phyloP scores from a whole-genome alignment of 257 asterid species.

The Nicotiana undulata region DNA sequence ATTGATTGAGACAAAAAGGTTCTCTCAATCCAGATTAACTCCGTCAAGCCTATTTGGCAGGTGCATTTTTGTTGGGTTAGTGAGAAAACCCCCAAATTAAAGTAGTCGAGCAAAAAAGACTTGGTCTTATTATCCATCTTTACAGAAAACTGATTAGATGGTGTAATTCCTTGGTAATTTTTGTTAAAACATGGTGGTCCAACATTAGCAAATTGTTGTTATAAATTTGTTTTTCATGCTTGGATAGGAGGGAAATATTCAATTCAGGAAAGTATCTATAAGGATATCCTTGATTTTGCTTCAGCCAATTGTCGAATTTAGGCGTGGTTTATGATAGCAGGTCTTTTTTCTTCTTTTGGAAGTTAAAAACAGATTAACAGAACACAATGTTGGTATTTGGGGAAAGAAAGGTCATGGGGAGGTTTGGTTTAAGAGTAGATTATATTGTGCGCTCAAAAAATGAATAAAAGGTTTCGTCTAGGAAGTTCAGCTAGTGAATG shows the following conservation, averaged over 20 bases:
- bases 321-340: neutral
- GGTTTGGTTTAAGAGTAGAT: too few relatives aligned
- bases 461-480: too few relatives aligned
- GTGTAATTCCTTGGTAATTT: neutral
- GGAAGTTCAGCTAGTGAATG: too few relatives aligned
- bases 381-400: too few relatives aligned
- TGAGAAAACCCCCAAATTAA: neutral
- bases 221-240: neutral
- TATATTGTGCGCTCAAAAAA: too few relatives aligned
- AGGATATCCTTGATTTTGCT: neutral
- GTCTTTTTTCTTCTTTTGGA: neutral
- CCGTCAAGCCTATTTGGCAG: neutral
- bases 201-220: neutral
- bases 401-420: too few relatives aligned
- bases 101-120: neutral
- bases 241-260: neutral
- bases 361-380: too few relatives aligned
- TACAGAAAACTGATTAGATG: neutral
- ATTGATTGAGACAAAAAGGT: neutral
- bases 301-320: neutral
- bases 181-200: neutral
- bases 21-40: neutral
- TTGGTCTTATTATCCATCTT: neutral
- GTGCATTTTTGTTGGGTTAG: neutral
- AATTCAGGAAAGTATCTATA: neutral